Conservation (phyloP, 2,329 filamentous ascomycete genomes). For the Coleophoma cylindrospora region DNA sequence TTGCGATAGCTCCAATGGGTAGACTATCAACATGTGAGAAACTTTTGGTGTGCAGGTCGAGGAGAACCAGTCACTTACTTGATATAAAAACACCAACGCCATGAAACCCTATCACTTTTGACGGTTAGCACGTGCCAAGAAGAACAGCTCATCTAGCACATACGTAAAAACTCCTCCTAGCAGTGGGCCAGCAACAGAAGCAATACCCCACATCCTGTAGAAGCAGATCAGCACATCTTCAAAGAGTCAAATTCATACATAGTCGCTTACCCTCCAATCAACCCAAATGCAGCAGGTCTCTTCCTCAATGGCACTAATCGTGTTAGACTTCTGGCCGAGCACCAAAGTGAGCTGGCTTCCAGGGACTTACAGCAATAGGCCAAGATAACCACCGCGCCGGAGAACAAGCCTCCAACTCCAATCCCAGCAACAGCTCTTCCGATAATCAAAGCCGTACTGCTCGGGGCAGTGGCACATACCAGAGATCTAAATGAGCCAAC, state of each 20-base stretch:
- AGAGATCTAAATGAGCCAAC: slow-evolving; percentile 14
- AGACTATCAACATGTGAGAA: slow-evolving; percentile 7
- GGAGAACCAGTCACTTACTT: slow-evolving; percentile 18
- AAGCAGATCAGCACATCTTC: slow-evolving; percentile 8
- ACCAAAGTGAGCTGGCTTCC: background rate
- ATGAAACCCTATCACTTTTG: slow-evolving; percentile 16
- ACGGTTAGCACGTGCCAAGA: background rate
- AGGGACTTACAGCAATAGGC: slow-evolving; percentile 11
- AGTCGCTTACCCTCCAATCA: background rate
- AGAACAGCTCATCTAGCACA: background rate
- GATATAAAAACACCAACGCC: slow-evolving; percentile 25
- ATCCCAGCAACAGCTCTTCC: slow-evolving; percentile 28
- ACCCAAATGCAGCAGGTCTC: slow-evolving; percentile 4
- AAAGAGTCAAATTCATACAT: background rate
- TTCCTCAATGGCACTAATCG: slow-evolving; percentile 8
- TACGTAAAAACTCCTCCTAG: slow-evolving; percentile 25
- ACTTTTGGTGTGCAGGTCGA: slow-evolving; percentile 9
- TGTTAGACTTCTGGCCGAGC: no score
- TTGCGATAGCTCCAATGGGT: slow-evolving; percentile 28
- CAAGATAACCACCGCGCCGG: slow-evolving; percentile 26
- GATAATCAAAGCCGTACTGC: slow-evolving; percentile 25
- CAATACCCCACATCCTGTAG: slow-evolving; percentile 12
- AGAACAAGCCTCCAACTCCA: slow-evolving; percentile 25
- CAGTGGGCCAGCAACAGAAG: slow-evolving; percentile 21
- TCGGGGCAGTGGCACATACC: slow-evolving; percentile 28